A percentile compares a stretch with the other conserved stretches of the same genome.
Conservation (phyloP, 805 yeast species). For the Zygosaccharomyces gambellarensis region DNA sequence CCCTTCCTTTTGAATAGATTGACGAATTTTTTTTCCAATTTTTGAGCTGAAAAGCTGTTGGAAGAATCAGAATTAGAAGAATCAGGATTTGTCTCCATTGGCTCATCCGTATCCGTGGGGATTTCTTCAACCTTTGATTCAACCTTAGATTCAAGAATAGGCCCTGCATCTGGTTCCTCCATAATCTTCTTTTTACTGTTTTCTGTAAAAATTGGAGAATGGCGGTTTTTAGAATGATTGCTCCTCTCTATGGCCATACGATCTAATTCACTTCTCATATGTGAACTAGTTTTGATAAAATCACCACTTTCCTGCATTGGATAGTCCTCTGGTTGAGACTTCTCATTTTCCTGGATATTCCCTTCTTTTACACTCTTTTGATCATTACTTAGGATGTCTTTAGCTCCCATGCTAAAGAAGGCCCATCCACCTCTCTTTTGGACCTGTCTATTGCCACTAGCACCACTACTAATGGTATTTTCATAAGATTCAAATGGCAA, state of each 20-base stretch:
- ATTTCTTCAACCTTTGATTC: neutral
- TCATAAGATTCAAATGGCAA: neutral
- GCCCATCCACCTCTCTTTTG: constrained; percentile 20
- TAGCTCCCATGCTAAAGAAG: constrained; percentile 14
- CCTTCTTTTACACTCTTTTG: constrained; percentile 3
- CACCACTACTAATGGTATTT: neutral
- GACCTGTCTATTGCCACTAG: constrained; percentile 5
- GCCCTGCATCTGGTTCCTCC: neutral
- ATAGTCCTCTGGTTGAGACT: neutral
- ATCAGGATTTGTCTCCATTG: neutral
- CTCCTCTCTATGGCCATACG: constrained; percentile 15
- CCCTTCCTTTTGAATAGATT: constrained; percentile 18
- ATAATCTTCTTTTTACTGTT: constrained; percentile 1
- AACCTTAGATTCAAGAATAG: neutral
- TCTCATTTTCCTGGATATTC: neutral
- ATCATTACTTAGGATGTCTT: constrained; percentile 7
- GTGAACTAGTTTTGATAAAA: constrained; percentile 11
- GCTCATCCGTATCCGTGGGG: neutral
- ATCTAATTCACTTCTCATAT: constrained; percentile 7
- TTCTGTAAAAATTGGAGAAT: constrained; percentile 22
- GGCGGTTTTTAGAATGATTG: constrained; percentile 38
- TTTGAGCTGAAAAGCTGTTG: constrained; percentile 9
- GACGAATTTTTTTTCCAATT: constrained; percentile 26
- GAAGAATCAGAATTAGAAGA: constrained; percentile 2
- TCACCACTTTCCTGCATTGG: constrained; percentile 5